phyloP scores from a whole-genome alignment of 768 basidiomycete species.

The Lepiota brunneoincarnata region DNA sequence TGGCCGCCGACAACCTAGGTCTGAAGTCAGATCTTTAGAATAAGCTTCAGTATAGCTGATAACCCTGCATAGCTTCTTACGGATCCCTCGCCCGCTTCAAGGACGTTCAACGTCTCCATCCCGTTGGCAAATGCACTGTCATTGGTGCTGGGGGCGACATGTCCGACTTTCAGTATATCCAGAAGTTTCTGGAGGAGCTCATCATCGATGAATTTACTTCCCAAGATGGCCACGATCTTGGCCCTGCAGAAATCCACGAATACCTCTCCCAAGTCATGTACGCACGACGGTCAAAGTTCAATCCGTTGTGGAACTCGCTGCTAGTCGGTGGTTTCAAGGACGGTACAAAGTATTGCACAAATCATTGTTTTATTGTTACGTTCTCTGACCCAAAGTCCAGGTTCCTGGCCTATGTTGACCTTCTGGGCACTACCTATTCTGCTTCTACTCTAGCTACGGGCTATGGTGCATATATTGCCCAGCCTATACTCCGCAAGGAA shows the following conservation, averaged over 20 bases:
- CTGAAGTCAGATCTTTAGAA: conserved; percentile 18
- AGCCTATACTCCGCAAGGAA: conserved; percentile 86
- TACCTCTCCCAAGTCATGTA: conserved; percentile 93
- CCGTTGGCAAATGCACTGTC: conserved; percentile 81
- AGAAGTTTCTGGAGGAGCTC: conserved; percentile 73
- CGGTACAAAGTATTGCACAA: conserved; percentile 61
- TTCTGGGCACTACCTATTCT: conserved; percentile 94
- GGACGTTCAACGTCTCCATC: conserved; percentile 84
- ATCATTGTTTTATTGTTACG: neutral
- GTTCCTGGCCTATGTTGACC: conserved; percentile 91
- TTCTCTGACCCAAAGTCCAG: conserved; percentile 36
- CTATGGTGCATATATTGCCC: conserved; percentile 90
- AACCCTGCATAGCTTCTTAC: conserved; percentile 68
- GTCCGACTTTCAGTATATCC: conserved; percentile 95
- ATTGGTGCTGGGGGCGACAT: conserved; percentile 95
- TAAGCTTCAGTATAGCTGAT: neutral
- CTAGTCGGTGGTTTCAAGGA: conserved; percentile 91
- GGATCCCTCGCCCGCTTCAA: conserved; percentile 97
- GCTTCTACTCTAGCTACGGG: conserved; percentile 94
- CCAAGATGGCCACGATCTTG: conserved; percentile 81
- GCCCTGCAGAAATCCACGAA: conserved; percentile 89
- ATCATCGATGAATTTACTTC: conserved; percentile 76
- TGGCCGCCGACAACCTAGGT: conserved; percentile 98
- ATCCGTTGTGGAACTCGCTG: conserved; percentile 94
- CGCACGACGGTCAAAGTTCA: conserved; percentile 76